Percentiles rank a stretch among this genome's conserved stretches.
Evolutionary conservation across 179 eudicot species (phyloP).

Genomic region (Spinacia oleracea): DNA sequence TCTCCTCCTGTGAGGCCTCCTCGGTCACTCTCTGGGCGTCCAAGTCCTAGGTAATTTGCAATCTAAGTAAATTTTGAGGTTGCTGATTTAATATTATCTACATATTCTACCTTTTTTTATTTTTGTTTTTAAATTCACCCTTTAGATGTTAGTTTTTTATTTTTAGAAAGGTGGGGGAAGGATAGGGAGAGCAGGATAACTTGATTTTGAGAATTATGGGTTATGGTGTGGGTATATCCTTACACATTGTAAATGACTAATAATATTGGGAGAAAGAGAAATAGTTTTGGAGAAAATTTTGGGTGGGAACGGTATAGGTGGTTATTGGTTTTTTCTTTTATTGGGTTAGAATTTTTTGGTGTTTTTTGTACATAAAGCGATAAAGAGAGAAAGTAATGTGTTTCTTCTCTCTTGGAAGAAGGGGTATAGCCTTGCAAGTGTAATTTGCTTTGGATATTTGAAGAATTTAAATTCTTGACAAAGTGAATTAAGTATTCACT

Average conservation of each 20-base stretch:
- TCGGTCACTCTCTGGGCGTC: constrained; percentile 38
- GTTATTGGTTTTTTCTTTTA: constrained; percentile 3
- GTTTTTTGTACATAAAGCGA: constrained; percentile 21
- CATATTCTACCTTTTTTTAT: constrained; percentile 12
- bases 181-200: not conserved
- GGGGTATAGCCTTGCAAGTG: constrained; percentile 23
- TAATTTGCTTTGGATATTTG: constrained; percentile 12
- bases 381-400: constrained; percentile 18
- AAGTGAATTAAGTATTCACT: constrained; percentile 33
- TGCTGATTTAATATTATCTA: not conserved
- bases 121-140: not conserved
- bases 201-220: constrained; percentile 21
- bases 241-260: constrained; percentile 33
- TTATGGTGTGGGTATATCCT: constrained; percentile 37
- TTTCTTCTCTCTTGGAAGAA: constrained; percentile 21
- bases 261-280: constrained; percentile 27
- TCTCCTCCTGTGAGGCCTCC: constrained; percentile 43
- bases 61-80: not conserved
- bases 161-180: constrained; percentile 14
- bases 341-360: constrained; percentile 14
- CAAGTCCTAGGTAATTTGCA: constrained; percentile 48
- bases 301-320: constrained; percentile 34
- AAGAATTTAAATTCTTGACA: constrained; percentile 22
- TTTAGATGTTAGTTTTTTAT: constrained; percentile 13
- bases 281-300: constrained; percentile 18